Evolutionary conservation across 768 basidiomycete species (phyloP).

Genomic region (Xerocomellus chrysenteron): DNA sequence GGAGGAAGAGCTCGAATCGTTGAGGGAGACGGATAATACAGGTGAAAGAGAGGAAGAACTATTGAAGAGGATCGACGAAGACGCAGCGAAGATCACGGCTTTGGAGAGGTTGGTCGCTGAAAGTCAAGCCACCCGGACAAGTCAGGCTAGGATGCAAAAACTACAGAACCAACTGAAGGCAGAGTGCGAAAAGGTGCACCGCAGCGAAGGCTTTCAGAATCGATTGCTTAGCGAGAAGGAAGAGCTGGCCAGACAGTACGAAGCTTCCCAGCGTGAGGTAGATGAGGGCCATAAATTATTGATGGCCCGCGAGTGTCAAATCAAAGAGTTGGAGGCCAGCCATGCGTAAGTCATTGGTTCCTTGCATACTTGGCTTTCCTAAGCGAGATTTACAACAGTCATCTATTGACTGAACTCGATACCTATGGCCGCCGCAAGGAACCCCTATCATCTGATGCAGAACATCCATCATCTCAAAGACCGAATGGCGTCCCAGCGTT

Average conservation of each 20-base stretch:
- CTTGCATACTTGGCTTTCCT: neutral
- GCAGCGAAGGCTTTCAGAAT: slow-evolving; percentile 42
- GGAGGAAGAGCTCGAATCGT: slow-evolving; percentile 55
- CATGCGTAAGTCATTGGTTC: slow-evolving; percentile 27
- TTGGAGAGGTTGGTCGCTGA: slow-evolving; percentile 51
- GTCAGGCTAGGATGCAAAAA: slow-evolving; percentile 39
- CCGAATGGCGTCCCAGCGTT: neutral
- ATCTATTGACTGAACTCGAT: slow-evolving; percentile 23
- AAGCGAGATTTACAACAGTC: slow-evolving; percentile 11
- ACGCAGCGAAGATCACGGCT: slow-evolving; percentile 62
- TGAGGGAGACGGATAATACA: slow-evolving; percentile 40
- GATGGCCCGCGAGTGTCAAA: slow-evolving; percentile 20
- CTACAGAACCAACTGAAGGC: slow-evolving; percentile 41
- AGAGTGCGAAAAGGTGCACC: slow-evolving; percentile 41
- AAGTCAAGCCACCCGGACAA: slow-evolving; percentile 32
- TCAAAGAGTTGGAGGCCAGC: slow-evolving; percentile 22
- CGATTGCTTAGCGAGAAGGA: slow-evolving; percentile 58
- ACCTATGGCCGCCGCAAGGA: neutral
- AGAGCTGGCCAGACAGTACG: slow-evolving; percentile 43
- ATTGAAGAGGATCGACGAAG: slow-evolving; percentile 67
- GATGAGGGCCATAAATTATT: slow-evolving; percentile 22
- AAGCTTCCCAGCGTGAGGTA: slow-evolving; percentile 37
- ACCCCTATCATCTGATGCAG: neutral
- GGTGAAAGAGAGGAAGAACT: slow-evolving; percentile 59
- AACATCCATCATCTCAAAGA: neutral